Conservation (phyloP, 208 protist species). For the Wallacemonas sp. region DNA sequence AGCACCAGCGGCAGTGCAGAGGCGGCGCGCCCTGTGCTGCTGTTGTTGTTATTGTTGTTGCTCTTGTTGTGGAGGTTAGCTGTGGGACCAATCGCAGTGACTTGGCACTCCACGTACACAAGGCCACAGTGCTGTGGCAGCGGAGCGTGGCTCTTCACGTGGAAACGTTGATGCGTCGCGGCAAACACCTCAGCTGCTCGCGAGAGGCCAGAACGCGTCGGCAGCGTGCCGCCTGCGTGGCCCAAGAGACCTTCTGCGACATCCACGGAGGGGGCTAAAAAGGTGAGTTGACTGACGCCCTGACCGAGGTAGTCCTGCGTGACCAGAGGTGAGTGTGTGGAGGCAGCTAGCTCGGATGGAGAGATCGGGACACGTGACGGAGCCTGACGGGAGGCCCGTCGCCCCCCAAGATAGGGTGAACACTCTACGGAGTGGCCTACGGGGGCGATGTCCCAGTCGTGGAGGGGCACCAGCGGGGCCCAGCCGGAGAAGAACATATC, state of each 20-base stretch:
- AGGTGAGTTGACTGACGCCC: conserved; percentile 30
- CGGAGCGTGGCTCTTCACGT: conserved; percentile 58
- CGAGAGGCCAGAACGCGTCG: background rate
- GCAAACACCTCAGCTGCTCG: background rate
- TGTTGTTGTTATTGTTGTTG: background rate
- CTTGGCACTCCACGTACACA: conserved; percentile 67
- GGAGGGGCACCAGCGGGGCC: conserved; percentile 10
- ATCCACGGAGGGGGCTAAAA: conserved; percentile 19
- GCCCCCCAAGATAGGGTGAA: no score
- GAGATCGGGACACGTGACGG: no score
- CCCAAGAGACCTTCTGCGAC: no score
- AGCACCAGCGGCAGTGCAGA: conserved; percentile 43
- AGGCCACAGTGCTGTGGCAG: conserved; percentile 46
- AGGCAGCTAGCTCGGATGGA: no score
- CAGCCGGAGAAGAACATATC: conserved; percentile 76
- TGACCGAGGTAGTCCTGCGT: conserved; percentile 31
- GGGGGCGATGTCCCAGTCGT: conserved; percentile 9
- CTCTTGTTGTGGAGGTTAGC: no score
- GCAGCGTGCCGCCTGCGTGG: background rate
- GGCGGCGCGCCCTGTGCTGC: no score
- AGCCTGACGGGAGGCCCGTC: no score
- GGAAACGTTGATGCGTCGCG: conserved; percentile 27
- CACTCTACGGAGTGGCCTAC: no score
- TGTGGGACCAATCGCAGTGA: background rate
- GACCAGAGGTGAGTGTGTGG: no score